Percentiles rank a stretch among this genome's conserved stretches.
phyloP scores from a whole-genome alignment of 2,329 filamentous ascomycete genomes.

The Tolypocladium sp. region DNA sequence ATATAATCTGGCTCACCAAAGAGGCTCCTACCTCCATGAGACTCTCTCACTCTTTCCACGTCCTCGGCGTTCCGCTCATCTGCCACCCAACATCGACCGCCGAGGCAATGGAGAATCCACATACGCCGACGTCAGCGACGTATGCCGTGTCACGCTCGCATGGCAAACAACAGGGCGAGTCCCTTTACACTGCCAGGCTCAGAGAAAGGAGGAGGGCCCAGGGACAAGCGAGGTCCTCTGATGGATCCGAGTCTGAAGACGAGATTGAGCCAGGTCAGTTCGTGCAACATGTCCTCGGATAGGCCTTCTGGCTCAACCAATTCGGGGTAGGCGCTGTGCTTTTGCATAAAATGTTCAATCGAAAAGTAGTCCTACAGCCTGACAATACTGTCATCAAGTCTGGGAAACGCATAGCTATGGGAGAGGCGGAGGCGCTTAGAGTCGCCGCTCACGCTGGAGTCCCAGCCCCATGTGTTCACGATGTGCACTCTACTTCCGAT shows the following conservation, averaged over 20 bases:
- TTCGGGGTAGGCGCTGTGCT: constrained; percentile 10
- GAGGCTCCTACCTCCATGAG: too few relatives aligned
- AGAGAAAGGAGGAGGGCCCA: constrained; percentile 9
- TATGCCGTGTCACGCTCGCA: constrained; percentile 9
- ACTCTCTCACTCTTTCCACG: too few relatives aligned
- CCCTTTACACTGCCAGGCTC: constrained; percentile 6
- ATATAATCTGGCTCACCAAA: too few relatives aligned
- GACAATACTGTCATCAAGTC: constrained; percentile 16
- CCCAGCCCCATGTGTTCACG: constrained; percentile 12
- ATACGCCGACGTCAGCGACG: constrained; percentile 1
- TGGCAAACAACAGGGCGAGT: constrained; percentile 8
- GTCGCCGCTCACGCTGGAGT: constrained; percentile 9
- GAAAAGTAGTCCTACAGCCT: constrained; percentile 12
- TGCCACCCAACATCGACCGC: too few relatives aligned
- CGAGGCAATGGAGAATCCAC: background rate
- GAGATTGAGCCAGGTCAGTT: constrained; percentile 12
- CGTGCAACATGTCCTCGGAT: background rate
- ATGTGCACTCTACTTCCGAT: constrained; percentile 7
- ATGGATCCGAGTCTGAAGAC: constrained; percentile 13
- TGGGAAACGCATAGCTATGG: constrained; percentile 11
- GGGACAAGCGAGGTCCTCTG: constrained; percentile 11
- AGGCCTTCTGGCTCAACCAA: background rate
- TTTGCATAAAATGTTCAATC: constrained; percentile 10
- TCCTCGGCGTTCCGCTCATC: too few relatives aligned
- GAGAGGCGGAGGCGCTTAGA: constrained; percentile 16